Conservation (phyloP, 225 moss, liverwort and hornwort species). For the Sphagnum contortum region DNA sequence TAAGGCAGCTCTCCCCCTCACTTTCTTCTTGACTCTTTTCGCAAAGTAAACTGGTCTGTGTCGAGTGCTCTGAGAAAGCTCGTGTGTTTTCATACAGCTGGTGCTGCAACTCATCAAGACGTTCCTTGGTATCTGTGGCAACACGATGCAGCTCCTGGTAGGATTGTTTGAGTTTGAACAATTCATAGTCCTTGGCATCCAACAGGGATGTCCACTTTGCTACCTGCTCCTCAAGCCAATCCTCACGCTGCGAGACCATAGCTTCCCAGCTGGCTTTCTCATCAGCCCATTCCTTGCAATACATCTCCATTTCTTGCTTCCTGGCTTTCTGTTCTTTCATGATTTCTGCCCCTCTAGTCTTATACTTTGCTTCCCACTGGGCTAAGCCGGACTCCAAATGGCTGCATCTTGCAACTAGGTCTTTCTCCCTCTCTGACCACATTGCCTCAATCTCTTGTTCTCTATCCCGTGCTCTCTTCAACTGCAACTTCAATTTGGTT, state of each 20-base stretch:
- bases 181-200: conserved; percentile 26
- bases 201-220: conserved; percentile 29
- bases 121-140: conserved; percentile 12
- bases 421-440: conserved; percentile 58
- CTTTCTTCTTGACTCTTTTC: conserved; percentile 20
- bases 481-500: conserved; percentile 33
- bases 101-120: conserved; percentile 10
- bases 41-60: too few species aligned
- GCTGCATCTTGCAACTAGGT: conserved; percentile 43
- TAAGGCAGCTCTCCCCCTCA: conserved; percentile 27
- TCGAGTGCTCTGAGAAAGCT: too few species aligned
- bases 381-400: conserved; percentile 58
- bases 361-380: conserved; percentile 37
- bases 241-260: conserved; percentile 28
- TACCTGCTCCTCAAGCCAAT: conserved; percentile 34
- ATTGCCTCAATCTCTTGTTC: conserved; percentile 61
- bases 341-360: conserved; percentile 36
- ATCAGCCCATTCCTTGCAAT: conserved; percentile 49
- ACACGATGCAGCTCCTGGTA: conserved; percentile 13
- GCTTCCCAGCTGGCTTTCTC: conserved; percentile 53
- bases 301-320: conserved; percentile 49
- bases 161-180: conserved; percentile 16
- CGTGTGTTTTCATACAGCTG: conserved; percentile 15
- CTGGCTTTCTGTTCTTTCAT: conserved; percentile 31
- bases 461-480: conserved; percentile 48